These are phyloP conservation scores for Scalesia atractyloides DNA, from an alignment of 129 eudicot species.

Conservation along the genomic window DNA sequence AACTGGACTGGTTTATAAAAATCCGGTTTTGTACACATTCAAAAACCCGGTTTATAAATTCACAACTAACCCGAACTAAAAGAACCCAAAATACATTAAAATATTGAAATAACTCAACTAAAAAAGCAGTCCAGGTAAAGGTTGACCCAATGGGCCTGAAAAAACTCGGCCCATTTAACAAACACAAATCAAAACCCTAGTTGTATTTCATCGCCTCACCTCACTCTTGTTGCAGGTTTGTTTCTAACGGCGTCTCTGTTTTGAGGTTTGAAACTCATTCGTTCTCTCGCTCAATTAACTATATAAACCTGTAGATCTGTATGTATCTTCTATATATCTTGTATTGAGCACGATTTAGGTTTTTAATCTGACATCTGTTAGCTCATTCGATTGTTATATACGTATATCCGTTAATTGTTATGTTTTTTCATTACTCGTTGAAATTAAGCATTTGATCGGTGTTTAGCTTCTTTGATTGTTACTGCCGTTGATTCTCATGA, in stretches of 20 bases:
- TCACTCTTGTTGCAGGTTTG: background rate
- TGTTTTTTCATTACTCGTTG: too few species aligned
- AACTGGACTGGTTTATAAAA: too few species aligned
- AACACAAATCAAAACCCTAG: slow-evolving; percentile 15
- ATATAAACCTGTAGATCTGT: background rate
- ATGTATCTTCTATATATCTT: background rate
- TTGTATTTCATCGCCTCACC: background rate
- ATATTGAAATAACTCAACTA: background rate
- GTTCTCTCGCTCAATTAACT: background rate
- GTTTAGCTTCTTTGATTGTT: too few species aligned
- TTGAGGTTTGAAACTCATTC: background rate
- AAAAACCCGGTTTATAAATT: too few species aligned
- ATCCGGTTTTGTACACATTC: too few species aligned
- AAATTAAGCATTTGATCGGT: too few species aligned
- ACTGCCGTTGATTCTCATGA: too few species aligned
- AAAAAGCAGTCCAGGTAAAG: background rate
- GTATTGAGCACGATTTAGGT: background rate
- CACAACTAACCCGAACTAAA: too few species aligned
- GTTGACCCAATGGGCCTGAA: slow-evolving; percentile 11
- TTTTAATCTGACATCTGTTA: background rate
- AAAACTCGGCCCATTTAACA: background rate
- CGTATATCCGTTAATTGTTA: background rate
- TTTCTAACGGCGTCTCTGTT: background rate
- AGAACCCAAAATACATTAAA: too few species aligned
- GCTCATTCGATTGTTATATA: background rate